These are phyloP conservation scores for Aphanomyces invadans DNA, from an alignment of 352 stramenopile species.

Conservation along the genomic window DNA sequence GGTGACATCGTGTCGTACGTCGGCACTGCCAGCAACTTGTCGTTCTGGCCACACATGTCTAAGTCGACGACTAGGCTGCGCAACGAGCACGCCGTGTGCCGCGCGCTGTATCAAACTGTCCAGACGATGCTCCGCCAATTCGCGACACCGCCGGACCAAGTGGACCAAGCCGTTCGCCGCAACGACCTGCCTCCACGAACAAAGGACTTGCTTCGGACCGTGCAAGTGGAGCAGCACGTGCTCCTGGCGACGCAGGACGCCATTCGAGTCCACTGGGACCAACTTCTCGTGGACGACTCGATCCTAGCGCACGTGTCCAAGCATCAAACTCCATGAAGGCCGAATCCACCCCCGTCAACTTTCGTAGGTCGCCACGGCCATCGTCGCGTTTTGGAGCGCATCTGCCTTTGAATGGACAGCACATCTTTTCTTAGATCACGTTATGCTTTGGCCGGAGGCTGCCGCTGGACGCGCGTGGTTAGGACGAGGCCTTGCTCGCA, in stretches of 20 bases:
- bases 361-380: too few relatives aligned
- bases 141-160: neutral
- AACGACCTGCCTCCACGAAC: neutral
- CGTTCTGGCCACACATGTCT: neutral
- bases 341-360: too few relatives aligned
- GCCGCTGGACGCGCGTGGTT: conserved; percentile 56
- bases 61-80: neutral
- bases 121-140: conserved; percentile 8
- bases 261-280: neutral
- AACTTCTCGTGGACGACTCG: conserved; percentile 8
- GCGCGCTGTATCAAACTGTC: conserved; percentile 2
- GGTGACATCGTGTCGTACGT: conserved; percentile 5
- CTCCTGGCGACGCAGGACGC: neutral
- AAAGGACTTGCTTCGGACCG: neutral
- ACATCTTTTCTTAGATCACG: neutral
- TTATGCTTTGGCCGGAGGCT: neutral
- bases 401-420: too few relatives aligned
- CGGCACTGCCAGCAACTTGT: neutral
- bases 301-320: too few relatives aligned
- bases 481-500: conserved; percentile 67
- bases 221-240: conserved; percentile 14
- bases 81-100: conserved; percentile 18
- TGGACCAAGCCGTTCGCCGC: neutral
- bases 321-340: too few relatives aligned
- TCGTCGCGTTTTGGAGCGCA: too few relatives aligned